Percentiles rank a stretch among this genome's conserved stretches.
Conservation (phyloP, 306 rosid genomes). For the Cyclanthera cordifolia region DNA sequence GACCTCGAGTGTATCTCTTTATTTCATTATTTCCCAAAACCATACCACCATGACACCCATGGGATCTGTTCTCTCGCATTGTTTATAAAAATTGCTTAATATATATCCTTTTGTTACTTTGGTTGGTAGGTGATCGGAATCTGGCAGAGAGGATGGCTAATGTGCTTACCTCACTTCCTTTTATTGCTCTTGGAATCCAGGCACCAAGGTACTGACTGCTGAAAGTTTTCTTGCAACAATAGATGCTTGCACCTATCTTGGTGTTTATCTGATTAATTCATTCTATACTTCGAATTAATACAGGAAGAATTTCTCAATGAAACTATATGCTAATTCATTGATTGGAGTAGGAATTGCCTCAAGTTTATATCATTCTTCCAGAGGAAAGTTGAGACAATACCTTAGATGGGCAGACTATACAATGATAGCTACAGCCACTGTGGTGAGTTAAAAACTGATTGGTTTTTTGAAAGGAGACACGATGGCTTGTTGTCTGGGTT, state of each 20-base stretch:
- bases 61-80: not conserved
- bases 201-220: slow-evolving; percentile 59
- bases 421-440: slow-evolving; percentile 88
- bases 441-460: slow-evolving; percentile 43
- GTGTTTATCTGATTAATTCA: slow-evolving; percentile 15
- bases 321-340: slow-evolving; percentile 87
- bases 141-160: slow-evolving; percentile 63
- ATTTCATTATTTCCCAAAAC: not conserved
- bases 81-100: not conserved
- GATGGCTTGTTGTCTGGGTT: not conserved
- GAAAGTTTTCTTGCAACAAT: slow-evolving; percentile 14
- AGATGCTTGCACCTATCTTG: not conserved
- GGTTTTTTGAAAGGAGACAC: not conserved
- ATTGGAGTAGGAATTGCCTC: slow-evolving; percentile 98
- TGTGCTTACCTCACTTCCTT: slow-evolving; percentile 87
- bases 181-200: slow-evolving; percentile 66
- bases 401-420: slow-evolving; percentile 92
- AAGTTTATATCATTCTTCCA: slow-evolving; percentile 74
- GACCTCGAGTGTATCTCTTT: not conserved
- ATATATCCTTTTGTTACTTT: not conserved
- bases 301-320: slow-evolving; percentile 66
- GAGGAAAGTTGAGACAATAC: slow-evolving; percentile 58
- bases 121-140: slow-evolving; percentile 51
- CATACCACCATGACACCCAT: not conserved
- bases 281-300: slow-evolving; percentile 8